Base-by-base conservation (phyloP, 78 protist species). In the Monosiga brevicollis region DNA sequence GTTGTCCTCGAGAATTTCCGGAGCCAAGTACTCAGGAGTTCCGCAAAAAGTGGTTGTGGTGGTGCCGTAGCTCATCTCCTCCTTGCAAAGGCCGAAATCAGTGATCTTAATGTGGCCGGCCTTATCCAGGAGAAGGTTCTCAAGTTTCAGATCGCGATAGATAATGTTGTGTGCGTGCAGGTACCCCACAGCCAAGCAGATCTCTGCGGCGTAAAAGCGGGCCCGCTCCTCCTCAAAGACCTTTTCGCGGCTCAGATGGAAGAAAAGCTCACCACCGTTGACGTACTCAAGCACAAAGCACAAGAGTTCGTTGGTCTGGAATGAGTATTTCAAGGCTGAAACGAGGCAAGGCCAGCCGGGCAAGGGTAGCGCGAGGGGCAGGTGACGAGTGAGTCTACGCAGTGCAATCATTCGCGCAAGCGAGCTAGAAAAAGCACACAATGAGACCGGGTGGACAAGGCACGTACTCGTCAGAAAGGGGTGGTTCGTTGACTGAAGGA, bases 131-230 rank as follows among this genome's bases (percentile, higher is more conserved):
- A 96, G 90, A 0, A 96, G 78, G 80, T 96, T 96, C 80, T 96
- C 98, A 0, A 94, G 94, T 83, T 95, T 95, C 42, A 95, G 84
- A 71, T 95, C 99, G 37, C 98, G 71, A 78, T 96, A 93, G 43
- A 95, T 85, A 25, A 94, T 87, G 42, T 84, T 92, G 72, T 83
- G 89, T 43, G 80, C 83, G 79, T 95, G 98, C 9, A 95, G 89
- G 76, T 93, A 90, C 9, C 83, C 91, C 70, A 95, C 35, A 0
- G 96, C 98, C 43, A 95, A 83, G 78, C 86, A 71, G 23, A 95
- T 78, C 84, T 95, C 95, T 1, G 93, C 87, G 23, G 87, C 84
- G 86, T 95, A 95, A 78, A 95, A 95, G 29, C 62, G 6, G 0
- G 95, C 93, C 23, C 91, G 79, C 11, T 43, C 88, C n/a, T 87